Evolutionary conservation across 192 early-diverging fungal genomes (phyloP).

Genomic region (Globomyces pollinis-pini): DNA sequence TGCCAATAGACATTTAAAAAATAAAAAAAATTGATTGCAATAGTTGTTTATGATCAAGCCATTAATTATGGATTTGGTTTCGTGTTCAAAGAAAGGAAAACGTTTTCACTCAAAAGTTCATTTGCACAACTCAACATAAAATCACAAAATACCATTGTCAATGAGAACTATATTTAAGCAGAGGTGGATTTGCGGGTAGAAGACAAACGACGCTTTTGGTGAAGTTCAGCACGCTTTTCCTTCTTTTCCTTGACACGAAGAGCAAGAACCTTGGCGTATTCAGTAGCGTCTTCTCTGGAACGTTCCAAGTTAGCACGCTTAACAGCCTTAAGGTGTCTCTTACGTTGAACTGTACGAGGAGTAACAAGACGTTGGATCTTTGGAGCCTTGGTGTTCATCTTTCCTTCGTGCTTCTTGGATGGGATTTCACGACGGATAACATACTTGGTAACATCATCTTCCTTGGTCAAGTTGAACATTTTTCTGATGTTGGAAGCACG

Average conservation of each 20-base stretch:
- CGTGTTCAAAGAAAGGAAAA: not conserved
- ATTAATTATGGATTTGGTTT: too few species aligned
- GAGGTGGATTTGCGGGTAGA: slow-evolving; percentile 48
- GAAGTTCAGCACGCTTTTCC: slow-evolving; percentile 66
- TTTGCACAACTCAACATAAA: not conserved
- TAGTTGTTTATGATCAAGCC: too few species aligned
- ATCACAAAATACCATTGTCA: not conserved
- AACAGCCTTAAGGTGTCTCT: slow-evolving; percentile 78
- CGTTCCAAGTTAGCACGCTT: slow-evolving; percentile 79
- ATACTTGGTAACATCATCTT: slow-evolving; percentile 99
- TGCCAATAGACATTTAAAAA: too few species aligned
- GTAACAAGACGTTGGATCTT: slow-evolving; percentile 99
- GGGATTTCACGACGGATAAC: slow-evolving; percentile 95
- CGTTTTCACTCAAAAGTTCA: not conserved
- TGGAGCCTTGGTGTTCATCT: slow-evolving; percentile 92
- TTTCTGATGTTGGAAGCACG: slow-evolving; percentile 97
- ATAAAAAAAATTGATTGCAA: too few species aligned
- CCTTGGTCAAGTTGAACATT: slow-evolving; percentile 97
- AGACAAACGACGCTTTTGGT: slow-evolving; percentile 66
- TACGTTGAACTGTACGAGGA: slow-evolving; percentile 92
- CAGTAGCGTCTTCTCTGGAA: slow-evolving; percentile 69
- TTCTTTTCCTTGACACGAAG: slow-evolving; percentile 93
- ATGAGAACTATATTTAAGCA: slow-evolving; percentile 10
- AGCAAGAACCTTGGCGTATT: slow-evolving; percentile 72
- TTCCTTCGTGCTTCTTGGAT: slow-evolving; percentile 71